Percentiles rank a stretch among this genome's conserved stretches.
Evolutionary conservation across 306 rosid genomes (phyloP).

Genomic region (Glycine latifolia): DNA sequence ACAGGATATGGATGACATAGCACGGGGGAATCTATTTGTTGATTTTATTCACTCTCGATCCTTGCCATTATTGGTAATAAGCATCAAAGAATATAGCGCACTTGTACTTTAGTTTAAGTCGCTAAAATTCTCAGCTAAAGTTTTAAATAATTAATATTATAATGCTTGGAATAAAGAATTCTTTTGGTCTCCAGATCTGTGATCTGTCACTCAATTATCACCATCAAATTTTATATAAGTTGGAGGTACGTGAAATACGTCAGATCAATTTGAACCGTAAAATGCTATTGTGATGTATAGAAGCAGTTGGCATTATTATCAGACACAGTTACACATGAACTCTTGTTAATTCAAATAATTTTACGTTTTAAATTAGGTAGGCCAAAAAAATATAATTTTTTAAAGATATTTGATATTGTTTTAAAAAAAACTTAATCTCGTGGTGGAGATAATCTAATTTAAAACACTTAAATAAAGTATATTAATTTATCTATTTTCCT

Average conservation of each 20-base stretch:
- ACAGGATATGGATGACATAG: slow-evolving; percentile 27
- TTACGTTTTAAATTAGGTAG: no score
- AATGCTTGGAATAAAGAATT: background rate
- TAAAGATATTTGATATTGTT: no score
- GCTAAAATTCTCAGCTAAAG: slow-evolving; percentile 29
- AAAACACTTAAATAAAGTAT: no score
- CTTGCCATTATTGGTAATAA: slow-evolving; percentile 48
- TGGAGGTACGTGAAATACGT: background rate
- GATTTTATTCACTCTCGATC: slow-evolving; percentile 23
- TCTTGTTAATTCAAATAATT: no score
- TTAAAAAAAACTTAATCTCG: no score
- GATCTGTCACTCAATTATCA: background rate
- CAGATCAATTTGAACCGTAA: slow-evolving; percentile 16
- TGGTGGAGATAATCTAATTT: no score
- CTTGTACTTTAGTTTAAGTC: slow-evolving; percentile 24
- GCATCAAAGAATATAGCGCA: slow-evolving; percentile 43
- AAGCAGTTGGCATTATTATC: background rate
- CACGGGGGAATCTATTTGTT: slow-evolving; percentile 35
- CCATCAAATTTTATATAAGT: background rate
- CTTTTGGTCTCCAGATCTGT: background rate
- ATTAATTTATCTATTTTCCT: no score
- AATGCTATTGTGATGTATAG: background rate
- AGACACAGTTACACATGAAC: no score
- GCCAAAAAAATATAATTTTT: no score
- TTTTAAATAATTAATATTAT: slow-evolving; percentile 1